These are phyloP conservation scores for Gryganskiella cystojenkinii DNA, from an alignment of 192 early-diverging fungal species.

Conservation along the genomic window DNA sequence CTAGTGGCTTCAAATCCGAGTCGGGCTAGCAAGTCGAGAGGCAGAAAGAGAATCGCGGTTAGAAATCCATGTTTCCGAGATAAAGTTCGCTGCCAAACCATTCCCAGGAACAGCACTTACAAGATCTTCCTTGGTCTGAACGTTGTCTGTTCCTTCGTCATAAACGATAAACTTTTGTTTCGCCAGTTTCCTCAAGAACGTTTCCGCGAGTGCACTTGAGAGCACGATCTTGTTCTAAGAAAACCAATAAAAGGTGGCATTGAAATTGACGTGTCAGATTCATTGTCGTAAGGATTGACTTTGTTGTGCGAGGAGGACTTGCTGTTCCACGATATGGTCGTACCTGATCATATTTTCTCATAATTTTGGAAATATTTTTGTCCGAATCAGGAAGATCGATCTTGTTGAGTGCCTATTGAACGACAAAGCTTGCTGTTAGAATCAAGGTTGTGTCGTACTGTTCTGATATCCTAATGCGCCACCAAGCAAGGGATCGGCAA, in stretches of 20 bases:
- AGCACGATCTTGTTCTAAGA: conserved; percentile 67
- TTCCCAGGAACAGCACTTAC: conserved; percentile 19
- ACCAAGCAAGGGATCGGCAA: too few species aligned
- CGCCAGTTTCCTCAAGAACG: conserved; percentile 69
- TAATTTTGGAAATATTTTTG: conserved; percentile 83
- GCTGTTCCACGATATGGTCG: too few species aligned
- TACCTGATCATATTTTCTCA: conserved; percentile 76
- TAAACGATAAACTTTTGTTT: conserved; percentile 68
- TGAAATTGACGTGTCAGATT: too few species aligned
- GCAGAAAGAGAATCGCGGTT: not conserved
- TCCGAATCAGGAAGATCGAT: conserved; percentile 87
- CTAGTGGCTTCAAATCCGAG: conserved; percentile 62
- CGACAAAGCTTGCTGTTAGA: too few species aligned
- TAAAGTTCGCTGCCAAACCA: not conserved
- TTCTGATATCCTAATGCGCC: too few species aligned
- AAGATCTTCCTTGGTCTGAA: conserved; percentile 57
- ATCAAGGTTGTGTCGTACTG: too few species aligned
- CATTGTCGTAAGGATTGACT: too few species aligned
- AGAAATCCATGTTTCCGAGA: not conserved
- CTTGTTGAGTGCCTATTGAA: conserved; percentile 83
- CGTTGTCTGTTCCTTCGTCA: conserved; percentile 66
- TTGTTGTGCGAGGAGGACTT: too few species aligned
- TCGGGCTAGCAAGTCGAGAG: conserved; percentile 30
- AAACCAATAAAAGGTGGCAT: too few species aligned
- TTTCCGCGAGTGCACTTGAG: conserved; percentile 73